phyloP scores from a whole-genome alignment of 805 yeast species.

The Cyberlindnera amylophila region DNA sequence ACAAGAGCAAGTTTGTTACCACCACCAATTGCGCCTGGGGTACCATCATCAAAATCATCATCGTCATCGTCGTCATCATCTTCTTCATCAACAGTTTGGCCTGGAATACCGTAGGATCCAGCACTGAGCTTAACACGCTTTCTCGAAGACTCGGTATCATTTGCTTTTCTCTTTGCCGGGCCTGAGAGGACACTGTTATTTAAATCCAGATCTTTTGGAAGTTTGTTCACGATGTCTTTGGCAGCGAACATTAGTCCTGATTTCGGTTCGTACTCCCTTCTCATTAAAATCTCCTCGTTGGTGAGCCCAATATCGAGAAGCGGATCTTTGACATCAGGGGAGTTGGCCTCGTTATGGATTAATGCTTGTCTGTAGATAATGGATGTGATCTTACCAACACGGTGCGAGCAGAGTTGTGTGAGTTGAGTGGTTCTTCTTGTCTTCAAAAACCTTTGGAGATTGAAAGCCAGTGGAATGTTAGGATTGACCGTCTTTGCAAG shows the following conservation, averaged over 20 bases:
- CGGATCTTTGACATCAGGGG: slow-evolving; percentile 40
- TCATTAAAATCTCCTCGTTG: slow-evolving; percentile 39
- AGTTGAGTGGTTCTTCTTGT: slow-evolving; percentile 62
- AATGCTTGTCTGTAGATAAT: slow-evolving; percentile 59
- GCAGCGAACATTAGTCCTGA: slow-evolving; percentile 36
- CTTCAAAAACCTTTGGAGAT: slow-evolving; percentile 64
- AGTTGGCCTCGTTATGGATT: slow-evolving; percentile 50
- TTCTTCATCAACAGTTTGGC: slow-evolving; percentile 24
- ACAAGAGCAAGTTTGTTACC: slow-evolving; percentile 32
- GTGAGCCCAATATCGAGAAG: slow-evolving; percentile 46
- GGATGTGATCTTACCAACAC: slow-evolving; percentile 68
- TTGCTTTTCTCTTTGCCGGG: slow-evolving; percentile 32
- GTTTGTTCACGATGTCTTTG: slow-evolving; percentile 36
- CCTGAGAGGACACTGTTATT: slow-evolving; percentile 42
- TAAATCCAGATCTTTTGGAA: slow-evolving; percentile 42
- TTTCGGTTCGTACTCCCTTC: slow-evolving; percentile 30
- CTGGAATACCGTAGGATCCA: background rate
- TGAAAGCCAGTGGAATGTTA: slow-evolving; percentile 52
- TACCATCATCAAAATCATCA: slow-evolving; percentile 20
- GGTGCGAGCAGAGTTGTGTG: slow-evolving; percentile 55
- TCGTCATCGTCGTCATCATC: slow-evolving; percentile 27
- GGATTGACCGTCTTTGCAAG: slow-evolving; percentile 44
- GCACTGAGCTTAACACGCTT: slow-evolving; percentile 39
- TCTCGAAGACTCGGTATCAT: slow-evolving; percentile 2
- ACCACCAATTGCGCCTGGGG: slow-evolving; percentile 8